phyloP scores from a whole-genome alignment of 2,329 filamentous ascomycete species.

The Colletotrichum godetiae region DNA sequence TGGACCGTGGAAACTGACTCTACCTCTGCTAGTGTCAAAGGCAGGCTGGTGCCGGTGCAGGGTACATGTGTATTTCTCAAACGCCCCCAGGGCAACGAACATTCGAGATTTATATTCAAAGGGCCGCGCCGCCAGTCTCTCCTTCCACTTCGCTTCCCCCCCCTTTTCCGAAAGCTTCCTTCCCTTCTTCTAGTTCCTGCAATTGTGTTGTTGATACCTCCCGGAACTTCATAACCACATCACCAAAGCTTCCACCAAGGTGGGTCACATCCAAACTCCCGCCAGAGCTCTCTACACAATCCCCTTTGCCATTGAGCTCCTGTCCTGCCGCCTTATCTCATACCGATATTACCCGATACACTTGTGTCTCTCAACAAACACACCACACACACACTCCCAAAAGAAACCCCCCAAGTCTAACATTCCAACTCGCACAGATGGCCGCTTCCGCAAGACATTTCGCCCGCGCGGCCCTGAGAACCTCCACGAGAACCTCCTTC shows the following conservation, averaged over 20 bases:
- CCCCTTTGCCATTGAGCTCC: conserved; percentile 14
- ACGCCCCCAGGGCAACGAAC: conserved; percentile 29
- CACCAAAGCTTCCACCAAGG: conserved; percentile 21
- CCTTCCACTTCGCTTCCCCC: neutral
- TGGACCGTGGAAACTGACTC: conserved; percentile 4
- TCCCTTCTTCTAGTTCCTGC: neutral
- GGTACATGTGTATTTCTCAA: conserved; percentile 28
- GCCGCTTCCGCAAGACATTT: conserved; percentile 53
- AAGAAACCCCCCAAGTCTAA: neutral
- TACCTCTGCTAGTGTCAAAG: neutral
- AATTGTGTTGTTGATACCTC: conserved; percentile 9
- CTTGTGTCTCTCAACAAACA: neutral
- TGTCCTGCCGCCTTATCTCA: conserved; percentile 1
- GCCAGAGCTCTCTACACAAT: conserved; percentile 9
- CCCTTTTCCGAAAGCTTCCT: neutral
- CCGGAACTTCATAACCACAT: conserved; percentile 5
- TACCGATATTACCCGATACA: conserved; percentile 6
- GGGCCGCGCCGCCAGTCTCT: neutral
- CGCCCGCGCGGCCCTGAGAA: conserved; percentile 69
- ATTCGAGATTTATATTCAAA: conserved; percentile 20
- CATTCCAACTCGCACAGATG: conserved; percentile 13
- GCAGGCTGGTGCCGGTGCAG: neutral
- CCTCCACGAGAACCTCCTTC: conserved; percentile 69
- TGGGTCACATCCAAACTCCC: neutral
- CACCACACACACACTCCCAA: neutral